phyloP scores from a whole-genome alignment of 352 stramenopile genomes.

The Saprolegnia parasitica region DNA sequence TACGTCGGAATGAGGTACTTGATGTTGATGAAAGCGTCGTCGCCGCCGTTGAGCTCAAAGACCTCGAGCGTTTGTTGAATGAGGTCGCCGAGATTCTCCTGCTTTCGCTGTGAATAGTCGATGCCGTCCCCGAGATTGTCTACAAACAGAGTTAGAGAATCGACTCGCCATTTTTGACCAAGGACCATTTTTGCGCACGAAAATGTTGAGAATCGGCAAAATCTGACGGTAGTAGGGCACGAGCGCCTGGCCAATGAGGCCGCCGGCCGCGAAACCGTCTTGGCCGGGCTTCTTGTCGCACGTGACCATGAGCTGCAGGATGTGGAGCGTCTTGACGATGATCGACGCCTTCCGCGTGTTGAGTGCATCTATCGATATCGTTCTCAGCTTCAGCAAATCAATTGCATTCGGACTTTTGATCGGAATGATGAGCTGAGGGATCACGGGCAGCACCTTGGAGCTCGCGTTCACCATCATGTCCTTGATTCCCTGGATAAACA shows the following conservation, averaged over 20 bases:
- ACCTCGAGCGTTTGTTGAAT: slow-evolving; percentile 96
- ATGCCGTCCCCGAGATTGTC: slow-evolving; percentile 95
- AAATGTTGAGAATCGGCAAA: slow-evolving; percentile 96
- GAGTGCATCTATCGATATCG: slow-evolving; percentile 47
- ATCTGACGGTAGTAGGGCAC: slow-evolving; percentile 98
- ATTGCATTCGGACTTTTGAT: slow-evolving; percentile 87
- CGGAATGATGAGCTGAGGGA: slow-evolving; percentile 97
- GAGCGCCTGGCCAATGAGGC: slow-evolving; percentile 93
- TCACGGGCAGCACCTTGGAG: slow-evolving; percentile 94
- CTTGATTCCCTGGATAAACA: slow-evolving; percentile 79
- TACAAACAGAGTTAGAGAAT: slow-evolving; percentile 29
- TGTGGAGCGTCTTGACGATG: slow-evolving; percentile 96
- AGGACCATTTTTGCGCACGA: slow-evolving; percentile 93
- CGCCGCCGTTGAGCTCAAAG: slow-evolving; percentile 93
- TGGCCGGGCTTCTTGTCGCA: slow-evolving; percentile 79
- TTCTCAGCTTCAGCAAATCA: background rate
- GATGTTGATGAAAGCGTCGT: slow-evolving; percentile 99
- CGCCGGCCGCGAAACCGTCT: slow-evolving; percentile 54
- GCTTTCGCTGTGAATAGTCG: slow-evolving; percentile 94
- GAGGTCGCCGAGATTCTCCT: slow-evolving; percentile 93
- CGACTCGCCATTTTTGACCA: background rate
- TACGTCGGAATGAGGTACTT: slow-evolving; percentile 97
- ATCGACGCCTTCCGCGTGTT: slow-evolving; percentile 93
- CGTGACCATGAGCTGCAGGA: slow-evolving; percentile 94
- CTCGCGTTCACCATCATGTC: slow-evolving; percentile 96